A percentile compares a stretch with the other conserved stretches of the same genome.
phyloP scores from a whole-genome alignment of 2,329 filamentous ascomycete species.

The Eutypella sp. region DNA sequence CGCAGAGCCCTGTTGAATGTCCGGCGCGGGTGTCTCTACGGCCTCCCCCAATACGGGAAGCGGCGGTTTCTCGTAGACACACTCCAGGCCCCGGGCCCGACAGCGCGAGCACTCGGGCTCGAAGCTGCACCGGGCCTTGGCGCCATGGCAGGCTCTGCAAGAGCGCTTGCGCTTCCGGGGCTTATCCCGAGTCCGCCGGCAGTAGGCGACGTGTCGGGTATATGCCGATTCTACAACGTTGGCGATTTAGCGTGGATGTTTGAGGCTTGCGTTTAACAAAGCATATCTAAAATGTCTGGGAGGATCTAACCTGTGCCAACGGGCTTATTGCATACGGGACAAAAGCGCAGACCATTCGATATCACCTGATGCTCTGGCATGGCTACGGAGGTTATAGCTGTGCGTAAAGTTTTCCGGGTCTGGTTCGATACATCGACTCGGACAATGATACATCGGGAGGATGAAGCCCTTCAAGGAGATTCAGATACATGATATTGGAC shows the following conservation, averaged over 20 bases:
- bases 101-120: slow-evolving; percentile 18
- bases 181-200: slow-evolving; percentile 12
- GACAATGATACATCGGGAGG: no score
- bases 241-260: no score
- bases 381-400: no score
- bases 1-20: no score
- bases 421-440: no score
- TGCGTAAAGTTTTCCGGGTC: no score
- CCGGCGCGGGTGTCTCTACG: background rate
- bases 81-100: slow-evolving; percentile 13
- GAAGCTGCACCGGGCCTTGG: slow-evolving; percentile 22
- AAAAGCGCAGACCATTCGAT: slow-evolving; percentile 12
- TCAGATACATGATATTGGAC: no score
- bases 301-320: slow-evolving; percentile 16
- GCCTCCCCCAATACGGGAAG: background rate
- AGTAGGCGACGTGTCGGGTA: slow-evolving; percentile 21
- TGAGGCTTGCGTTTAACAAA: no score
- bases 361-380: background rate
- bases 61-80: slow-evolving; percentile 16
- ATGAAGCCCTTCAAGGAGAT: background rate
- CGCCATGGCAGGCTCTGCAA: slow-evolving; percentile 19
- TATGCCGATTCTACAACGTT: slow-evolving; percentile 16
- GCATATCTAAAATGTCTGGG: background rate
- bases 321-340: slow-evolving; percentile 19
- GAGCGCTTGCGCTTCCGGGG: slow-evolving; percentile 19